phyloP scores from a whole-genome alignment of 73 alveolate genomes.

The Paramecium sexaurelia region DNA sequence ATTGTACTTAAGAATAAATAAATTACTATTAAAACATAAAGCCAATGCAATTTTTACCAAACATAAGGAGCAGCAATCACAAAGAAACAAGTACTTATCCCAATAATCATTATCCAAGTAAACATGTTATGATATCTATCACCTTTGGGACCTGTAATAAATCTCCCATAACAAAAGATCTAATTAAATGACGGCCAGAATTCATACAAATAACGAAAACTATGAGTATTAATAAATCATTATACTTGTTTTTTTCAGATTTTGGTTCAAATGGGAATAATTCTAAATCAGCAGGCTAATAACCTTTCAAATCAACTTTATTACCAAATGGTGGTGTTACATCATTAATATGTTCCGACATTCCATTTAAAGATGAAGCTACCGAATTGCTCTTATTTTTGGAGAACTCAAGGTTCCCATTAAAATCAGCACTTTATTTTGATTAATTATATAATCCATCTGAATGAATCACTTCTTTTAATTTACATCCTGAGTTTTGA shows the following conservation, averaged over 20 bases:
- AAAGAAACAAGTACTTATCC: constrained; percentile 55
- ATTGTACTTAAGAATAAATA: constrained; percentile 60
- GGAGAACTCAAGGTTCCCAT: constrained; percentile 42
- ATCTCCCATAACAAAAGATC: constrained; percentile 65
- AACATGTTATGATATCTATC: constrained; percentile 49
- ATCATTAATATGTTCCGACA: not conserved
- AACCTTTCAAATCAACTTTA: not conserved
- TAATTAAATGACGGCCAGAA: constrained; percentile 73
- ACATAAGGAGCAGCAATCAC: constrained; percentile 69
- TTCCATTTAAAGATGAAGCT: constrained; percentile 38
- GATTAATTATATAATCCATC: not conserved
- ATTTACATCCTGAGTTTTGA: constrained; percentile 16
- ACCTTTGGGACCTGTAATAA: constrained; percentile 72
- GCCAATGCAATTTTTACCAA: constrained; percentile 55
- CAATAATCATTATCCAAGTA: constrained; percentile 64
- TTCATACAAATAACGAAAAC: constrained; percentile 56
- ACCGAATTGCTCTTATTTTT: not conserved
- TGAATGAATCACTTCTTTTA: not conserved
- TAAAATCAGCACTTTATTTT: constrained; percentile 1
- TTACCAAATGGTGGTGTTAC: constrained; percentile 37
- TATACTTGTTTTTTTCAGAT: not conserved
- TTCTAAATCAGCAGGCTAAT: not conserved
- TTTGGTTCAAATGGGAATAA: not conserved
- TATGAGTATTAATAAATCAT: not conserved
- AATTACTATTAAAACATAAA: constrained; percentile 49